Percentiles rank a stretch among this genome's conserved stretches.
These are phyloP conservation scores for Trametes punicea DNA, from an alignment of 768 basidiomycete genomes.

Conservation along the genomic window DNA sequence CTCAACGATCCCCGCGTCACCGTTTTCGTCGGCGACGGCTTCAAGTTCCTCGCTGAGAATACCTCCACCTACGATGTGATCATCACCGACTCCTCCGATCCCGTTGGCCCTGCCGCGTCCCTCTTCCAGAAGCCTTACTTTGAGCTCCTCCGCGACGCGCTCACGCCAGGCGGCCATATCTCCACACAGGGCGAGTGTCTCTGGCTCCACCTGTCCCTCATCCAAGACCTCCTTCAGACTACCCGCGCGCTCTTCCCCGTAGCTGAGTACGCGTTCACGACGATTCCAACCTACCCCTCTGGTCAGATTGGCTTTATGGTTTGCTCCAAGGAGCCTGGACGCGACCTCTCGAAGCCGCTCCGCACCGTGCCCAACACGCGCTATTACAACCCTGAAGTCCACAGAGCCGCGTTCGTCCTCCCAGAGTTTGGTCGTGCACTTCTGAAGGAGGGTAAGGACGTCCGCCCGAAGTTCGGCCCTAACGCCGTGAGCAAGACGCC, in stretches of 20 bases:
- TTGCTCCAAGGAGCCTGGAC: constrained; percentile 70
- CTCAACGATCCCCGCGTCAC: constrained; percentile 77
- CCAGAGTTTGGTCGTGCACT: constrained; percentile 86
- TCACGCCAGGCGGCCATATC: constrained; percentile 87
- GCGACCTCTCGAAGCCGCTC: constrained; percentile 70
- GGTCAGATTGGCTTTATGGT: constrained; percentile 96
- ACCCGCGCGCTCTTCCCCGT: constrained; percentile 74
- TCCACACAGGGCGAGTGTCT: constrained; percentile 95
- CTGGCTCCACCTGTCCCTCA: constrained; percentile 91
- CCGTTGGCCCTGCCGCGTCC: constrained; percentile 90
- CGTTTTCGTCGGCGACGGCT: constrained; percentile 90
- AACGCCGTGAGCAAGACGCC: constrained; percentile 41
- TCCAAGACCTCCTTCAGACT: constrained; percentile 67
- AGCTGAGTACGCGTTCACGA: constrained; percentile 90
- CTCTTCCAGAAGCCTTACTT: constrained; percentile 99
- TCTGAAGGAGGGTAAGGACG: constrained; percentile 67
- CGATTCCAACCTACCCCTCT: constrained; percentile 97
- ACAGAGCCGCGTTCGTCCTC: constrained; percentile 79
- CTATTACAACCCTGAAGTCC: constrained; percentile 85
- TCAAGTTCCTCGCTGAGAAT: constrained; percentile 92
- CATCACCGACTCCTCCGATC: constrained; percentile 98
- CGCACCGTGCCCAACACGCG: constrained; percentile 66
- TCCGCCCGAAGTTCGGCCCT: constrained; percentile 74
- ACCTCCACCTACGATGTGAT: constrained; percentile 91
- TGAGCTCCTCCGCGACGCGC: constrained; percentile 85